phyloP scores from a whole-genome alignment of 2,329 filamentous ascomycete genomes.

The Neonectria neomacrospora region DNA sequence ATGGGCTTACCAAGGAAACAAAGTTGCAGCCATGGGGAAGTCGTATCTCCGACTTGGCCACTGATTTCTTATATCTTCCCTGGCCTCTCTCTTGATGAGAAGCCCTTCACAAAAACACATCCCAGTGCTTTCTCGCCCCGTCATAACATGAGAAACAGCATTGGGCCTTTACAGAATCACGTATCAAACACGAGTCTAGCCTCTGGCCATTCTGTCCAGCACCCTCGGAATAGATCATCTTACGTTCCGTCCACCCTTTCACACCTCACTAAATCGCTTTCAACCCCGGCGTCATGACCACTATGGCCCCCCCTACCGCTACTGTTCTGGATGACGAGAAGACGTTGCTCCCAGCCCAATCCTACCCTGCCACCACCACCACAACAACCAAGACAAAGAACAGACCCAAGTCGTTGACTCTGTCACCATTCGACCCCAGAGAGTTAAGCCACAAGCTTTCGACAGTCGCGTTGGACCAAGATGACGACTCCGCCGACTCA shows the following conservation, averaged over 20 bases:
- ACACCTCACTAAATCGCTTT: background rate
- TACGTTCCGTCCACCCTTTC: background rate
- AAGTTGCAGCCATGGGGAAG: slow-evolving; percentile 11
- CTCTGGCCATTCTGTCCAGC: background rate
- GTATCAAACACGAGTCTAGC: background rate
- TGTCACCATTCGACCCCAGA: slow-evolving; percentile 61
- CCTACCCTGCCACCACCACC: background rate
- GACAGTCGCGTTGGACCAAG: slow-evolving; percentile 62
- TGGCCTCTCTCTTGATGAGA: background rate
- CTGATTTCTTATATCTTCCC: slow-evolving; percentile 31
- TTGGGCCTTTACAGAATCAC: background rate
- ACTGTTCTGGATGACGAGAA: background rate
- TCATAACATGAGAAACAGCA: background rate
- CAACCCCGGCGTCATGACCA: background rate
- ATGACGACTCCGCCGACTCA: slow-evolving; percentile 44
- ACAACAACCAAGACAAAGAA: slow-evolving; percentile 31
- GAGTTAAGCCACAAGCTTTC: slow-evolving; percentile 65
- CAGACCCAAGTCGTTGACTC: slow-evolving; percentile 40
- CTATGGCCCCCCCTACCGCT: background rate
- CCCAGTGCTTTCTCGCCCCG: background rate
- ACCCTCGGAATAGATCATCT: background rate
- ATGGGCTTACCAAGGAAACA: slow-evolving; percentile 22
- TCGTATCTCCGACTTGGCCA: background rate
- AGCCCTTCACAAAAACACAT: background rate
- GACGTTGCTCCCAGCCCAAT: background rate